phyloP scores from a whole-genome alignment of 768 basidiomycete species.

The Boletales sp. region DNA sequence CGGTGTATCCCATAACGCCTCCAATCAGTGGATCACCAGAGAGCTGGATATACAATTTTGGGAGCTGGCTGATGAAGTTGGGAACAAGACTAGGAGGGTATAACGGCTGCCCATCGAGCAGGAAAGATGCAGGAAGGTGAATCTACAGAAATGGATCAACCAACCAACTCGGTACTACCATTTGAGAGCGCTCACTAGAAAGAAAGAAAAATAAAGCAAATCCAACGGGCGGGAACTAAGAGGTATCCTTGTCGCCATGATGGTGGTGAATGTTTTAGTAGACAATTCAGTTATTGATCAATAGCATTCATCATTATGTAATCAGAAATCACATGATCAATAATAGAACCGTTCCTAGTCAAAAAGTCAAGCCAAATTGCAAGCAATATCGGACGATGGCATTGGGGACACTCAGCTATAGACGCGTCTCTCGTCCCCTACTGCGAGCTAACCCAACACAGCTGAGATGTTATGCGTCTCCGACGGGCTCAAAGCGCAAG shows the following conservation, averaged over 20 bases:
- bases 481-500: constrained; percentile 21
- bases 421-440: constrained; percentile 10
- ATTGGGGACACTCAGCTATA: constrained; percentile 6
- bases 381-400: constrained; percentile 8
- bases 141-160: constrained; percentile 32
- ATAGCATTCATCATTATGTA: not conserved
- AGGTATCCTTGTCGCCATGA: constrained; percentile 27
- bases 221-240: constrained; percentile 60
- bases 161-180: not conserved
- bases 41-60: constrained; percentile 48
- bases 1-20: constrained; percentile 42
- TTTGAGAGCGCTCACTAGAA: constrained; percentile 43
- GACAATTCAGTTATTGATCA: too few species aligned
- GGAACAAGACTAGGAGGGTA: constrained; percentile 55
- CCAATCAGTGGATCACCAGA: constrained; percentile 69
- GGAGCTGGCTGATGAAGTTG: constrained; percentile 38
- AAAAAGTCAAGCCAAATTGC: not conserved
- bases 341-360: too few species aligned
- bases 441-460: not conserved
- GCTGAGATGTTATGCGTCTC: constrained; percentile 17
- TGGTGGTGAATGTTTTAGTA: not conserved
- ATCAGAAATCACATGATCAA: constrained; percentile 7
- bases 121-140: constrained; percentile 65
- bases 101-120: constrained; percentile 69
- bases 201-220: constrained; percentile 68